These are phyloP conservation scores for Apiospora sp. DNA, from an alignment of 2,329 filamentous ascomycete genomes.

Conservation along the genomic window DNA sequence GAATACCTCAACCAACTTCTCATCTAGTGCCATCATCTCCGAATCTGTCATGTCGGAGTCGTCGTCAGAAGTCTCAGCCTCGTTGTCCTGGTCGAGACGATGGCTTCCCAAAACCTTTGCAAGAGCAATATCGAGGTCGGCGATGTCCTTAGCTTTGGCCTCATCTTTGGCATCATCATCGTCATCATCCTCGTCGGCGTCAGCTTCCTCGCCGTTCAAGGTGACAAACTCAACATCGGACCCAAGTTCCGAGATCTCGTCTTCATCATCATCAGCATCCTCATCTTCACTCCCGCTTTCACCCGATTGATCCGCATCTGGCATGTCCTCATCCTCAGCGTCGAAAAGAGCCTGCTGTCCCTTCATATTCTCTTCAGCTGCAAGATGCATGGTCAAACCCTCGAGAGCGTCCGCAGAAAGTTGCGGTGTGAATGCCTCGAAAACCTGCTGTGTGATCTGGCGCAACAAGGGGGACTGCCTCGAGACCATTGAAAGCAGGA, in stretches of 20 bases:
- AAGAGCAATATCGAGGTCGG: slow-evolving; percentile 75
- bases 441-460: slow-evolving; percentile 87
- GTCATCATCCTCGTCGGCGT: slow-evolving; percentile 51
- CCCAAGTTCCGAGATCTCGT: slow-evolving; percentile 48
- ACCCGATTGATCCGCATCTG: slow-evolving; percentile 51
- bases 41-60: slow-evolving; percentile 93
- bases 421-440: slow-evolving; percentile 79
- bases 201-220: slow-evolving; percentile 48
- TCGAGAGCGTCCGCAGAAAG: slow-evolving; percentile 78
- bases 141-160: slow-evolving; percentile 53
- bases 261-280: slow-evolving; percentile 50
- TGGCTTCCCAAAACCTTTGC: slow-evolving; percentile 81
- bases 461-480: slow-evolving; percentile 85
- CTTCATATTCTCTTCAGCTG: slow-evolving; percentile 79
- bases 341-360: slow-evolving; percentile 90
- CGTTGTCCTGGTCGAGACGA: slow-evolving; percentile 64
- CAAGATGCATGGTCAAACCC: slow-evolving; percentile 71
- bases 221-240: slow-evolving; percentile 52
- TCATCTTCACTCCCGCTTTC: slow-evolving; percentile 51
- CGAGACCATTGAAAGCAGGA: slow-evolving; percentile 88
- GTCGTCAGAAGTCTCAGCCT: slow-evolving; percentile 64
- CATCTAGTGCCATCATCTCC: slow-evolving; percentile 64
- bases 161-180: slow-evolving; percentile 52
- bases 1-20: slow-evolving; percentile 84
- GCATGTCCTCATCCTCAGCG: slow-evolving; percentile 66